These are phyloP conservation scores for Pneumocystis sp. DNA, from an alignment of 1,139 yeast genomes.

Conservation along the genomic window DNA sequence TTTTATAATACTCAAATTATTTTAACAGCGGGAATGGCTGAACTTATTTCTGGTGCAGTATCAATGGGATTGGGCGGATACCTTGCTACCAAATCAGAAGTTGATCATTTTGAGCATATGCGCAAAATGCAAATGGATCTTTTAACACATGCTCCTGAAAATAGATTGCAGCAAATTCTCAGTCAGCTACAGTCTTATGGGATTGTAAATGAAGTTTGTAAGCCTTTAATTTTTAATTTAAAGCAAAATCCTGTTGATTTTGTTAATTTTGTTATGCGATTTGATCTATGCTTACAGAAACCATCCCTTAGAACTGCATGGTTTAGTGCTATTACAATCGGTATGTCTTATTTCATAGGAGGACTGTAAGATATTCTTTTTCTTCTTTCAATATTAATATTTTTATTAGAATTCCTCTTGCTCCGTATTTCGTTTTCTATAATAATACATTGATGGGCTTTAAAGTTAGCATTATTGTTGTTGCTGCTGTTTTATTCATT, in stretches of 20 bases:
- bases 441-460: slow-evolving; percentile 60
- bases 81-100: slow-evolving; percentile 64
- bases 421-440: slow-evolving; percentile 61
- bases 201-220: slow-evolving; percentile 48
- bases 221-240: slow-evolving; percentile 46
- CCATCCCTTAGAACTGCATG: slow-evolving; percentile 68
- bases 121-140: slow-evolving; percentile 48
- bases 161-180: slow-evolving; percentile 41
- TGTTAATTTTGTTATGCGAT: slow-evolving; percentile 58
- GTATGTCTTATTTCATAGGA: slow-evolving; percentile 58
- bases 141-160: slow-evolving; percentile 39
- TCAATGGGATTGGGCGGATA: slow-evolving; percentile 78
- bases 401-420: slow-evolving; percentile 37
- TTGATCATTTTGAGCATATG: slow-evolving; percentile 42
- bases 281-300: slow-evolving; percentile 63
- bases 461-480: slow-evolving; percentile 56
- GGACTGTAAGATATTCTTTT: slow-evolving; percentile 32
- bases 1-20: slow-evolving; percentile 60
- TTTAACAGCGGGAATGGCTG: slow-evolving; percentile 77
- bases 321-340: slow-evolving; percentile 64
- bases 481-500: slow-evolving; percentile 70
- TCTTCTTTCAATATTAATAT: not conserved
- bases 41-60: slow-evolving; percentile 69
- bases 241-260: slow-evolving; percentile 44
- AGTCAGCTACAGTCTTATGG: slow-evolving; percentile 56